Base-by-base conservation (phyloP, 1,284 basidiomycete species). In the Afroboletus lepidellus region DNA sequence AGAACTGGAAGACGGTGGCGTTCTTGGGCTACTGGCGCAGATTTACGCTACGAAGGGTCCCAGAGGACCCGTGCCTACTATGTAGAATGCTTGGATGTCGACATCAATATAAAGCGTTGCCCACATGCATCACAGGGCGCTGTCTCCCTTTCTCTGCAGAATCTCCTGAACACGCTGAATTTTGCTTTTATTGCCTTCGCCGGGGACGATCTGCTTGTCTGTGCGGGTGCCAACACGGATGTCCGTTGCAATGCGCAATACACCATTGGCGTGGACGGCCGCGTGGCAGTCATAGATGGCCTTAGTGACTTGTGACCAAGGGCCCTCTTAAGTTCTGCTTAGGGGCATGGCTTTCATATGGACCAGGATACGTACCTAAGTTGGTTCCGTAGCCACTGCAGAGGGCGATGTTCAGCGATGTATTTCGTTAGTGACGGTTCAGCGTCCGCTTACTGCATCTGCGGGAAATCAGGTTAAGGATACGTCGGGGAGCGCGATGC, bases 181-280 rank as follows among this genome's bases (percentile, higher is more conserved):
- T 66, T 96, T 96, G 47, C 73, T 73, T 23, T 82, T 81, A 60
- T 95, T 95, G 5, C 84, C 91, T 41, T 78, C 76, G 8, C 90
- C 92, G 2, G 76, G 74, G 2, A 69, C 69, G 33, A 87, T 79
- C 27, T 79, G 72, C 49, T 84, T 79, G 71, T 95, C 93, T 18
- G 80, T 79, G 39, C 94, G 82, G 0, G 94, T 97, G 39, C 94
- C 94, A 52, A 97, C 94, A 27, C 94, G 87, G 54, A 97, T 90
- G 70, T 97, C 94, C 8, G 93, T 94, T 23, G 90, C 85, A 37
- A 90, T 77, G 41, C 90, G 81, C 20, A 81, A 81, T 1, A 82
- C 82, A 30, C 89, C 90, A 64, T 80, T 78, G 2, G 80, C 83
- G 63, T 96, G 94, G 0, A 96, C 89, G 0, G 93, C 94, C 20